Conservation (phyloP, 2,329 filamentous ascomycete species). For the Peltaster fructicola region DNA sequence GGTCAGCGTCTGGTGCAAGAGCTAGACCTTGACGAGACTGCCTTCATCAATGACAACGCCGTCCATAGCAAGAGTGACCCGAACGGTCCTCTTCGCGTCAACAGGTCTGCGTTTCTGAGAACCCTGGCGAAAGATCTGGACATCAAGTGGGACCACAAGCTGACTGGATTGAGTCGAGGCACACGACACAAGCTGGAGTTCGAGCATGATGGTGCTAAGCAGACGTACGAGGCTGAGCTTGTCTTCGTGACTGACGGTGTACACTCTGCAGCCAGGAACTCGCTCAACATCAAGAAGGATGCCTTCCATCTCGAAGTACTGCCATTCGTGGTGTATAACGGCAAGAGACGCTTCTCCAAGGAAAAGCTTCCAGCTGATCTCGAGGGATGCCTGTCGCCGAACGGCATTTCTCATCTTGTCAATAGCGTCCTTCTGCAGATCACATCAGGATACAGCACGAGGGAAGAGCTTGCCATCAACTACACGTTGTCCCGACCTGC, state of each 20-base stretch:
- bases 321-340: constrained; percentile 22
- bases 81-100: constrained; percentile 16
- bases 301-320: constrained; percentile 14
- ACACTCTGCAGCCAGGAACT: constrained; percentile 15
- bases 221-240: constrained; percentile 5
- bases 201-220: neutral
- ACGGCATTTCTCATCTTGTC: constrained; percentile 6
- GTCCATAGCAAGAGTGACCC: constrained; percentile 12
- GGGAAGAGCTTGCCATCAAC: constrained; percentile 15
- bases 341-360: constrained; percentile 10
- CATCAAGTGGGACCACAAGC: constrained; percentile 17
- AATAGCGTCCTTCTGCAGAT: constrained; percentile 17
- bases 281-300: neutral
- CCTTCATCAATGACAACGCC: constrained; percentile 17
- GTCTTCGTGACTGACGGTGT: constrained; percentile 22
- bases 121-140: constrained; percentile 21
- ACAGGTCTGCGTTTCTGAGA: constrained; percentile 20
- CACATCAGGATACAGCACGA: constrained; percentile 10
- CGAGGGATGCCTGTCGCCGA: constrained; percentile 4
- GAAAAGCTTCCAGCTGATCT: constrained; percentile 6
- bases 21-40: constrained; percentile 16
- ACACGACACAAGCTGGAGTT: constrained; percentile 4
- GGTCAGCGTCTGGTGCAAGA: constrained; percentile 18
- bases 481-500: constrained; percentile 24
- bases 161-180: constrained; percentile 5